A percentile compares a stretch with the other conserved stretches of the same genome.
These are phyloP conservation scores for Quambalaria eucalypti DNA, from an alignment of 1,284 basidiomycete species.

Conservation along the genomic window DNA sequence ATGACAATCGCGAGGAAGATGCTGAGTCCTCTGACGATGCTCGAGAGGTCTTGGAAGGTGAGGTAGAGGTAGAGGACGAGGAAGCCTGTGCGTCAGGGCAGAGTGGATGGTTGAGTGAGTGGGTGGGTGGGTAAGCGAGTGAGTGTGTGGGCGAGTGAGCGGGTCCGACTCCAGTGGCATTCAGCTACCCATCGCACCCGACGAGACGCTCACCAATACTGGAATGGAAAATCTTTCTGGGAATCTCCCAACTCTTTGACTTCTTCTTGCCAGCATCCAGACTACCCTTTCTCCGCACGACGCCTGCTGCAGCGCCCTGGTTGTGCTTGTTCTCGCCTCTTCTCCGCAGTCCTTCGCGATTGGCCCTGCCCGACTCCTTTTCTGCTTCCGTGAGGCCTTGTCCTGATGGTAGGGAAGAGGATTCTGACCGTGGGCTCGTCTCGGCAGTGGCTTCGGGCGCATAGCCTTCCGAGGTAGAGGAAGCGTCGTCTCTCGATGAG, in stretches of 20 bases:
- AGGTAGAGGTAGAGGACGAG: constrained; percentile 66
- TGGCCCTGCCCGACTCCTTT: constrained; percentile 9
- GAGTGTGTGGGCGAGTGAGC: constrained; percentile 4
- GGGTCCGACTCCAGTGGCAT: not conserved
- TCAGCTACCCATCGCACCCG: constrained; percentile 2
- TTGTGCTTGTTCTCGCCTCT: constrained; percentile 4
- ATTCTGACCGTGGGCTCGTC: too few species aligned
- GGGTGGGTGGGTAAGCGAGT: constrained; percentile 2
- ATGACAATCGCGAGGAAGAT: constrained; percentile 63
- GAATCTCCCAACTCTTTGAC: constrained; percentile 59
- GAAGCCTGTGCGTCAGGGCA: constrained; percentile 58
- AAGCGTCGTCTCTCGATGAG: not conserved
- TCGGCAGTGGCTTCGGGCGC: not conserved
- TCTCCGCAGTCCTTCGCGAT: constrained; percentile 8
- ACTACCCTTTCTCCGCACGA: too few species aligned
- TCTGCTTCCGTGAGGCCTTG: constrained; percentile 5
- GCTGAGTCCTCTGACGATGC: constrained; percentile 61
- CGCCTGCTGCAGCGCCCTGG: too few species aligned
- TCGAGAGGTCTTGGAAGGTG: constrained; percentile 48
- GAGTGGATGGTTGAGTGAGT: not conserved
- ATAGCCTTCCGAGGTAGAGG: not conserved
- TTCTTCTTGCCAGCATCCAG: constrained; percentile 6
- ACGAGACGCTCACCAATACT: constrained; percentile 61
- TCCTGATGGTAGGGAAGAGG: not conserved
- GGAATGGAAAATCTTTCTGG: constrained; percentile 79